Evolutionary conservation across 2,329 filamentous ascomycete species (phyloP), one percentile per base, ranked within the genome.

Genomic region (Neophaeococcomyces aloes): DNA sequence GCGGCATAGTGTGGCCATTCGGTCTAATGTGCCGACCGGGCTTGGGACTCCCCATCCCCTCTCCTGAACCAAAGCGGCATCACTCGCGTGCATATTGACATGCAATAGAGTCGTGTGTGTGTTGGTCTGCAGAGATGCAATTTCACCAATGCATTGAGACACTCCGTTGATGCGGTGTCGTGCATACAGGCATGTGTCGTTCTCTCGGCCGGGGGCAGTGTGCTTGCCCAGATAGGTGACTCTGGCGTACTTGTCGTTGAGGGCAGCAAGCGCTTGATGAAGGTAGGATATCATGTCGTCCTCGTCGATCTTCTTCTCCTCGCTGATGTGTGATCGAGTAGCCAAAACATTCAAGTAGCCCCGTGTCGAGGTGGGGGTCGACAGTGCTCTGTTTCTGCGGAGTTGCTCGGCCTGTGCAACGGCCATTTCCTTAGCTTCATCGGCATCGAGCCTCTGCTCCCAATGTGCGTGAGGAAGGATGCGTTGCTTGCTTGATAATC

Each of bases 11-110:
- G 25, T 23, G 25, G 38, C 29, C 21, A 33, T 17, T 29, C n/a
- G 19, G 17, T 17, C 27, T 2, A 23, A 32, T 8, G 11, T 17
- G 15, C 14, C 13, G 19, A 10, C 31, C 2, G 13, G 15, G 30
- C 29, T 25, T 6, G 30, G 18, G 13, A 41, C 7, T 3, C 38
- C 17, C 15, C 38, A 41, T 19, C 38, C 37, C 13, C 15, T 39
- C 18, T 41, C 38, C 38, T 41, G 27, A 41, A 41, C 29, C 27
- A 41, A 21, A 15, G 15, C 7, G 13, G 38, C 38, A 33, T 41
- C 38, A 7, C 14, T 33, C 8, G 17, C 10, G 14, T n/a, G 18
- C 31, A 32, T n/a, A 29, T 29, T 41, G 38, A 32, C 38, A 7
- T 13, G 30, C 11, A 41, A 7, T 7, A 19, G 29, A 13, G 18